These are phyloP conservation scores for Globisporangium orthogonon DNA, from an alignment of 352 stramenopile genomes.

Conservation along the genomic window DNA sequence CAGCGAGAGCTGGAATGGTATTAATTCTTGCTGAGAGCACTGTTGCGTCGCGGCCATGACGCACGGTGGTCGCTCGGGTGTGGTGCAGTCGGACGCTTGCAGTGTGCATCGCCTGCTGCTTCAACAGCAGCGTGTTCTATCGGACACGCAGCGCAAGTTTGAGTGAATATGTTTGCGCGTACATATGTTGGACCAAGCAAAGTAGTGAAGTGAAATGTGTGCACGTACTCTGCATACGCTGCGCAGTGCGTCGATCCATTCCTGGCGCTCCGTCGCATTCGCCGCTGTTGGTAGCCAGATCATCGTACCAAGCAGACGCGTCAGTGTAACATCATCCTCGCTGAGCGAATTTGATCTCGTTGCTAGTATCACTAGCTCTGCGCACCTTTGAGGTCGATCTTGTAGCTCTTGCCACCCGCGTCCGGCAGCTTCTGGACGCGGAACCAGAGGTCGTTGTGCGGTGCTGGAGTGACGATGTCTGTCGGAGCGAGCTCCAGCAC, in stretches of 20 bases:
- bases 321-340: background rate
- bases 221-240: conserved; percentile 34
- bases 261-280: conserved; percentile 33
- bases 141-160: background rate
- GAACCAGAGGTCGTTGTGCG: conserved; percentile 55
- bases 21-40: conserved; percentile 17
- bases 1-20: conserved; percentile 1
- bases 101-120: conserved; percentile 16
- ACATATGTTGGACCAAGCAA: background rate
- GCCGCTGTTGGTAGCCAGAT: conserved; percentile 20
- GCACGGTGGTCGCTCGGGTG: conserved; percentile 17
- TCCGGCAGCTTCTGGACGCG: conserved; percentile 46
- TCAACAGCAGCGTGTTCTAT: conserved; percentile 14
- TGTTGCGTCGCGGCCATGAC: conserved; percentile 20
- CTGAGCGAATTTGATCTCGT: background rate
- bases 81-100: conserved; percentile 12
- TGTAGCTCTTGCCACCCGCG: conserved; percentile 49
- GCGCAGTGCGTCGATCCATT: conserved; percentile 58
- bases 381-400: conserved; percentile 60
- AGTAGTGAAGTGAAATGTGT: too few species aligned
- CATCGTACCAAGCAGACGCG: background rate
- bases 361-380: background rate
- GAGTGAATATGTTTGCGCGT: background rate
- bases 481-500: conserved; percentile 34
- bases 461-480: conserved; percentile 40